Base-by-base conservation (phyloP, 305 asterid genomes). In the Withania somnifera region DNA sequence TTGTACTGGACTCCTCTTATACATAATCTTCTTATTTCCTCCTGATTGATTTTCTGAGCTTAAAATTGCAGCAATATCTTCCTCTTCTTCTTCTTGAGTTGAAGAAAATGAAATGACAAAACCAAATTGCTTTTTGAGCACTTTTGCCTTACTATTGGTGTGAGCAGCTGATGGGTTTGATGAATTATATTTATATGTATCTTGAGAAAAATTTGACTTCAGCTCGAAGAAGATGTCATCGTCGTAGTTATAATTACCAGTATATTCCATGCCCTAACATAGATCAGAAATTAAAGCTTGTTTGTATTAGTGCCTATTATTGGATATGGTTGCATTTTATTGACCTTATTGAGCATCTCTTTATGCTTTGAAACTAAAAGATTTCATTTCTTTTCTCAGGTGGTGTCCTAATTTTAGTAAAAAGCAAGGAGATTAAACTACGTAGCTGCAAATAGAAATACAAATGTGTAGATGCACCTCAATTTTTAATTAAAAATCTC, bases 1-100 rank as follows among this genome's bases (percentile, higher is more conserved):
- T 56, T 89, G 90, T 30, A 66, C 24, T 1, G 86, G 82, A 15
- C 63, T 86, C 40, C 88, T 83, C 63, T 50, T 75, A n/a, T 73
- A 24, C 22, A 42, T 71, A 6, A 7, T 17, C 24, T 58, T 66
- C 17, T 22, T 22, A 40, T 69, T 68, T 6, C 19, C 57, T 38
- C 38, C 78, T 42, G n/a, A 36, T 20, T 26, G 80, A 75, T 28
- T 75, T 75, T 50, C 61, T 4, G 80, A 50, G 24, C 14, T 75
- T 5, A 75, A 28, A 40, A 28, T 50, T 75, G 45, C 40, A n/a
- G 3, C 54, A 75, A 50, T 75, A 50, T 50, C 40, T 28, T 61
- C 11, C 6, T 28, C 40, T 61, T 61, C 69, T 75, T 47, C 60
- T 73, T 75, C 61, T 50, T 75, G 42, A 73, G 14, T 2, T 15